These are phyloP conservation scores for Mucor racemosus DNA, from an alignment of 371 early-diverging fungal species.

Conservation along the genomic window DNA sequence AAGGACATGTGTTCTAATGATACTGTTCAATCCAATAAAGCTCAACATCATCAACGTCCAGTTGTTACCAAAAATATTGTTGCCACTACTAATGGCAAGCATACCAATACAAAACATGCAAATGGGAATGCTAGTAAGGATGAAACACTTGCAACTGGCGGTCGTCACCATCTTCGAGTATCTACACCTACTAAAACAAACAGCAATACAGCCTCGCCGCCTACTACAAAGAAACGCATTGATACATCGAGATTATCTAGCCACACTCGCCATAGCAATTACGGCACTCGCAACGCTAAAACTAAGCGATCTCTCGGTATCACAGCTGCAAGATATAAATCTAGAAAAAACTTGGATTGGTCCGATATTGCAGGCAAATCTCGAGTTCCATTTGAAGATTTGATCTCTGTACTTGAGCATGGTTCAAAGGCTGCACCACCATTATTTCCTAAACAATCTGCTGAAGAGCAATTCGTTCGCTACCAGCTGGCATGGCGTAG, in stretches of 20 bases:
- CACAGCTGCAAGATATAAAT: slow-evolving; percentile 50
- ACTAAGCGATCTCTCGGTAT: slow-evolving; percentile 49
- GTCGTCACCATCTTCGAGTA: neutral
- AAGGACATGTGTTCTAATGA: neutral
- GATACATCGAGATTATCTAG: neutral
- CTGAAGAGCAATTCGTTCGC: slow-evolving; percentile 87
- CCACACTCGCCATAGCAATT: slow-evolving; percentile 19
- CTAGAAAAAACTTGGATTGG: slow-evolving; percentile 48
- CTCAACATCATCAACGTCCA: neutral
- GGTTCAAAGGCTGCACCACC: slow-evolving; percentile 68
- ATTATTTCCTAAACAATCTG: slow-evolving; percentile 72
- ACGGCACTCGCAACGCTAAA: slow-evolving; percentile 25
- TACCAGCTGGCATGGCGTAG: slow-evolving; percentile 75
- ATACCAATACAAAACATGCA: neutral
- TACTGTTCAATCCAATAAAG: neutral
- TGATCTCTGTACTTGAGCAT: slow-evolving; percentile 68
- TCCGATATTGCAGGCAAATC: slow-evolving; percentile 53
- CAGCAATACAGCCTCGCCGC: neutral
- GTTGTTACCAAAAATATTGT: neutral
- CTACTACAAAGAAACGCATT: neutral
- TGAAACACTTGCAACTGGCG: neutral
- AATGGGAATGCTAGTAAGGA: neutral
- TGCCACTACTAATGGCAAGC: neutral
- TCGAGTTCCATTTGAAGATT: slow-evolving; percentile 62
- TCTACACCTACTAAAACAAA: neutral